These are phyloP conservation scores for Clavispora asparagi DNA, from an alignment of 805 yeast species.

Conservation along the genomic window DNA sequence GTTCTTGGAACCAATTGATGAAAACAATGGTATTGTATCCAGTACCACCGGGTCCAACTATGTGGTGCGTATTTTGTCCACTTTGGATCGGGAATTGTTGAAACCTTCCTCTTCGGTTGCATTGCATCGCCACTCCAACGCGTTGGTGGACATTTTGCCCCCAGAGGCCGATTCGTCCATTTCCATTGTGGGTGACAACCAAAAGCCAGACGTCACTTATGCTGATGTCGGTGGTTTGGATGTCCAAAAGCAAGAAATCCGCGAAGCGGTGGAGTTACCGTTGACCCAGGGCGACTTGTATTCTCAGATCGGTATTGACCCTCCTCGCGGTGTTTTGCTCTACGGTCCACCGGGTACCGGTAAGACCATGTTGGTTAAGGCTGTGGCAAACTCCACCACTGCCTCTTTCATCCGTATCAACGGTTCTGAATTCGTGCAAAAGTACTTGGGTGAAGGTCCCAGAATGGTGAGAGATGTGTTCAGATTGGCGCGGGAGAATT, in stretches of 20 bases:
- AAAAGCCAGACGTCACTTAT: slow-evolving; percentile 87
- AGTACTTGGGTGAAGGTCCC: slow-evolving; percentile 98
- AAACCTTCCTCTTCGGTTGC: slow-evolving; percentile 97
- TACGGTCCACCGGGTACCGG: slow-evolving; percentile 99
- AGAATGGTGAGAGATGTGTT: slow-evolving; percentile 99
- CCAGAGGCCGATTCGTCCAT: slow-evolving; percentile 98
- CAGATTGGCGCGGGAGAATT: slow-evolving; percentile 93
- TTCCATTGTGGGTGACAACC: slow-evolving; percentile 90
- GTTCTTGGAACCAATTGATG: slow-evolving; percentile 95
- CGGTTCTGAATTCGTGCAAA: slow-evolving; percentile 97
- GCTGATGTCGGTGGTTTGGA: slow-evolving; percentile 99
- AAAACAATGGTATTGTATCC: slow-evolving; percentile 92
- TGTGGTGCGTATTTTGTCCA: slow-evolving; percentile 90
- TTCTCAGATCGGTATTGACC: slow-evolving; percentile 97
- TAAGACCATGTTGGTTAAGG: slow-evolving; percentile 97
- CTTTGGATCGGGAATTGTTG: slow-evolving; percentile 88
- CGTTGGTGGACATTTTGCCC: slow-evolving; percentile 93
- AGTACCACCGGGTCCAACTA: slow-evolving; percentile 97
- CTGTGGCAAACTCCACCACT: slow-evolving; percentile 94
- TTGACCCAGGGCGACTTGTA: slow-evolving; percentile 92
- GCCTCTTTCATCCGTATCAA: slow-evolving; percentile 95
- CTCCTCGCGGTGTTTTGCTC: slow-evolving; percentile 94
- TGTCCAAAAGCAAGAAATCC: slow-evolving; percentile 98
- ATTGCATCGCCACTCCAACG: slow-evolving; percentile 96
- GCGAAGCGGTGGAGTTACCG: slow-evolving; percentile 98